Evolutionary conservation across 345 rosid genomes (phyloP), one percentile per base, ranked within the genome.

Genomic region (Populus deltoides): DNA sequence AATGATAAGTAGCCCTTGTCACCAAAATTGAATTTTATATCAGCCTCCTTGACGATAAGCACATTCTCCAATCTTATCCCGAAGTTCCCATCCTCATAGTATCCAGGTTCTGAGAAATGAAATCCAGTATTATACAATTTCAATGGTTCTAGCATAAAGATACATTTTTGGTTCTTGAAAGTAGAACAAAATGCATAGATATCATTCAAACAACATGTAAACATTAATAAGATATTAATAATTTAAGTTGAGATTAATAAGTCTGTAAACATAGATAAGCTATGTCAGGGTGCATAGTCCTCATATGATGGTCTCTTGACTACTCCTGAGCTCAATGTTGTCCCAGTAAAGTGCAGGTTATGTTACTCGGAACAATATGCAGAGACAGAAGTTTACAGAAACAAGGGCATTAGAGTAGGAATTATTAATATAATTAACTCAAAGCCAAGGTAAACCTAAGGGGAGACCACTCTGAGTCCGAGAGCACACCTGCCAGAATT

Each of bases 1-100:
- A 97, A 91, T 22, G 86, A 79, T 83, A 97, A 85, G 87, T 92
- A 97, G 63, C 97, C 99, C 84, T 92, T 94, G 71, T 87, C 97
- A 7, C 97, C 98, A 51, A 97, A 97, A 78, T 97, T 94, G 80
- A 91, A 97, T 68, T 91, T 78, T 0, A 98, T 92, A 31, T 83
- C 86, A 47, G 91, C 95, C 47, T 94, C 91, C 25, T 84, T 88
- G 62, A 94, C 88, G 66, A 94, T 83, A 71, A 94, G 93, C 70
- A 97, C 98, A 80, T 97, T 97, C 92, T 97, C 99, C 87, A 97
- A 79, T 82, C 99, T 85, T 78, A 97, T 88, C 69, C 99, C 99
- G 78, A 97, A 97, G 85, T 83, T 90, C 63, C 97, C 81, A 78
- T 78, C 77, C 43, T 78, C 76, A 29, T 78, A 78, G 81, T 66